phyloP scores from a whole-genome alignment of 257 asterid genomes.

The Ilex aquifolium region DNA sequence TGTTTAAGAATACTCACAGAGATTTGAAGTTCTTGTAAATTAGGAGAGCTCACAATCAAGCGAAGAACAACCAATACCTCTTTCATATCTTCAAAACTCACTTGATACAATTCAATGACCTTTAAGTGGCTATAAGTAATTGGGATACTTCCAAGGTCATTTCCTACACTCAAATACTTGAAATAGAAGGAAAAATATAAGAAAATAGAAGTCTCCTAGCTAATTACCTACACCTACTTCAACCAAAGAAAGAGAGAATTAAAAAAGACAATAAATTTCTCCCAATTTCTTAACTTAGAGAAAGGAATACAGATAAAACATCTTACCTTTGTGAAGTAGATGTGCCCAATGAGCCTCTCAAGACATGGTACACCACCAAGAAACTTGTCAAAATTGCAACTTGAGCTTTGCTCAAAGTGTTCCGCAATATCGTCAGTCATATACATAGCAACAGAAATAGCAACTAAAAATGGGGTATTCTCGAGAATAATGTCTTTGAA shows the following conservation, averaged over 20 bases:
- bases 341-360: slow-evolving; percentile 76
- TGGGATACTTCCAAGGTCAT: slow-evolving; percentile 29
- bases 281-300: slow-evolving; percentile 1
- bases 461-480: slow-evolving; percentile 56
- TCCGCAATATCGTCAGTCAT: slow-evolving; percentile 73
- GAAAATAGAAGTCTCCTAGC: slow-evolving; percentile 7
- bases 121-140: slow-evolving; percentile 46
- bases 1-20: slow-evolving; percentile 43
- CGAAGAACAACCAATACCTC: slow-evolving; percentile 71
- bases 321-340: slow-evolving; percentile 80
- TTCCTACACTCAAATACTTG: slow-evolving; percentile 70
- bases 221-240: slow-evolving; percentile 63
- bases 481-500: slow-evolving; percentile 71
- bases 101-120: slow-evolving; percentile 73
- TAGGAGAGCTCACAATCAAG: slow-evolving; percentile 68
- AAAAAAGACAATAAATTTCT: neutral
- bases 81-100: slow-evolving; percentile 69
- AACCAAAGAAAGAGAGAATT: neutral
- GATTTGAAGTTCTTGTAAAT: slow-evolving; percentile 58
- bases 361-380: slow-evolving; percentile 76
- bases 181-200: slow-evolving; percentile 6
- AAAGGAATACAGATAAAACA: neutral
- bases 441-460: slow-evolving; percentile 61
- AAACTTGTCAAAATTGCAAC: slow-evolving; percentile 74
- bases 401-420: slow-evolving; percentile 64